Evolutionary conservation across 148 eudicot species (phyloP).

Genomic region (Rhododendron mucronatum): DNA sequence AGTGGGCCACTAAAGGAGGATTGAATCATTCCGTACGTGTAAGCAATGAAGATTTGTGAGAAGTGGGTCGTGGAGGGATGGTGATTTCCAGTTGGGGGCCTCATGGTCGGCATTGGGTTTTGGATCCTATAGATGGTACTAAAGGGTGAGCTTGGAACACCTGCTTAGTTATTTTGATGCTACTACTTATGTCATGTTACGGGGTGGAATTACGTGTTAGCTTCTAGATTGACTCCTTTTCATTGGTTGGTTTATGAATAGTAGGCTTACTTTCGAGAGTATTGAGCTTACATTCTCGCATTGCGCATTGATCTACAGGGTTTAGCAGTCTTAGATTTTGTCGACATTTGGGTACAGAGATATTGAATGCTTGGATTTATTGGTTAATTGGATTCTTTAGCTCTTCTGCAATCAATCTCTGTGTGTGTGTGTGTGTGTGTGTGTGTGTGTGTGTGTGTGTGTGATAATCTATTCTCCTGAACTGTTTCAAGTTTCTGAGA

Average conservation of each 20-base stretch:
- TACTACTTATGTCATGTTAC: not conserved
- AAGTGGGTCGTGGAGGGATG: too few relatives aligned
- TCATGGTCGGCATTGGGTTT: too few relatives aligned
- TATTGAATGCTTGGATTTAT: not conserved
- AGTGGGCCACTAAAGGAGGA: too few relatives aligned
- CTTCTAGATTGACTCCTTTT: not conserved
- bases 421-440: too few relatives aligned
- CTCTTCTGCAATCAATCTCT: not conserved
- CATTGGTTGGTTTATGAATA: not conserved
- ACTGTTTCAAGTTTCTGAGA: slow-evolving; percentile 57
- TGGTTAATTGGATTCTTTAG: not conserved
- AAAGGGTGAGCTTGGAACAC: slow-evolving; percentile 63
- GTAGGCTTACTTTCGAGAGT: not conserved
- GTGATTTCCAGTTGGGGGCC: too few relatives aligned
- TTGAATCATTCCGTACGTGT: too few relatives aligned
- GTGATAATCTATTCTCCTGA: not conserved
- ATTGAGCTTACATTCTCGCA: not conserved
- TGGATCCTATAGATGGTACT: slow-evolving; percentile 52
- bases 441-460: too few relatives aligned
- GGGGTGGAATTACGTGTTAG: not conserved
- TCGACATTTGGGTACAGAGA: not conserved
- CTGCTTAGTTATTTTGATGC: not conserved
- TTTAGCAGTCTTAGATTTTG: not conserved
- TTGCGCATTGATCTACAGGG: not conserved
- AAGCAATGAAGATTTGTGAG: slow-evolving; percentile 17